Evolutionary conservation across 2,329 filamentous ascomycete species (phyloP), one percentile per base, ranked within the genome.

Genomic region (Penicillium sp.): DNA sequence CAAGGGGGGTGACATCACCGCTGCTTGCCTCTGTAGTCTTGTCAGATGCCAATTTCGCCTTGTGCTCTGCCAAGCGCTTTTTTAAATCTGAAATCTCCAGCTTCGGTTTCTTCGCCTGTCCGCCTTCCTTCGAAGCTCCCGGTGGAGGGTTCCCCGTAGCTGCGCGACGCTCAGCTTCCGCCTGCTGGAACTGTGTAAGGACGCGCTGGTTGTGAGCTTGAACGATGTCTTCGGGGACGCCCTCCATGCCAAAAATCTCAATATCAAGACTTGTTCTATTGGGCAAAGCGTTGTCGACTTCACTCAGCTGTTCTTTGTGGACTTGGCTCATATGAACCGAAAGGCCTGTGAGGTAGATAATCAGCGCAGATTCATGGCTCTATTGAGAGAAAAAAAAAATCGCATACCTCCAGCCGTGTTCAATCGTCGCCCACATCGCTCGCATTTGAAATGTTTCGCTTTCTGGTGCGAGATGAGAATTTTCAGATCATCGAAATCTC

Each of bases 391-490:
- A 30, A 23, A 26, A 38, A 26, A 23, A 21, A 23, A 30, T 9
- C 30, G 71, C 83, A 68, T 74, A 95, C 91, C 94, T 82, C 94
- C 94, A 43, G 92, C 92, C 1, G 94, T 99, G 71, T 96, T 97
- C 56, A 99, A 77, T 64, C 92, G 83, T 62, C 94, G 85, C 53
- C 87, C 87, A 72, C 94, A 99, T 77, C 88, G 81, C 66, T 96
- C 90, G 77, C 94, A 99, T 75, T 96, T 97, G 81, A 96, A 97
- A 74, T 99, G 94, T 76, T 97, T 97, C n/a, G 93, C 92, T 73
- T 97, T 97, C 70, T 97, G 94, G 74, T 99, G 94, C 57, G 90
- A 92, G 65, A 96, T 95, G 62, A 99, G 85, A 65, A 97, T 91
- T 79, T 96, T 97, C 47, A 96, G 75, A 73, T 99, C 94, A 73